Evolutionary conservation across 768 basidiomycete genomes (phyloP), one percentile per base, ranked within the genome.

Genomic region (Russula emetica): DNA sequence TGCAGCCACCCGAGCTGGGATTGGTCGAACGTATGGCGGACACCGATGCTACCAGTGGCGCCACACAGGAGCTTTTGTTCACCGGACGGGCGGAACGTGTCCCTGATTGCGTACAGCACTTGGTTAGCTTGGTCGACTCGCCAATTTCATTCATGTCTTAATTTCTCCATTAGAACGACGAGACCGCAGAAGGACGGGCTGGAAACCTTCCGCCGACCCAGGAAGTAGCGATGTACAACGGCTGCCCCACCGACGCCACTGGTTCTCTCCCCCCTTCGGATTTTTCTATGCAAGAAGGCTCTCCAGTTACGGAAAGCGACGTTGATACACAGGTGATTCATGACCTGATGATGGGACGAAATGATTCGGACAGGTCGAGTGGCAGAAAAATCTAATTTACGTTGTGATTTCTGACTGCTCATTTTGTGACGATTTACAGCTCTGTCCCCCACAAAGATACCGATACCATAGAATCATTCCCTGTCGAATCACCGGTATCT

Each of bases 301-400:
- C 67, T 28, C 32, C 58, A 40, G 47, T 59, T 55, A 24, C 54
- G 55, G 55, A 69, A 70, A 28, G 67, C 69, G 63, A 72, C 59
- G 68, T 78, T 36, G 76, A 79, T 63, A 81, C 79, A 0, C 76
- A 82, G 56, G 70, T 76, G 70, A 71, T 80, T 24, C 71, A 71
- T 54, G 71, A 76, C 55, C 67, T 72, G 14, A 55, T 76, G 22
- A 69, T 69, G 55, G 62, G 53, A 54, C 62, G 62, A 30, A 56
- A 59, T 50, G 67, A 64, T 51, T 45, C 32, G 18, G 44, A 50
- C 49, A 49, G 62, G 13, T 50, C 45, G 26, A 70, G 74, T 16
- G 82, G 83, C 42, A 70, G 72, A 10, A 80, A 67, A 85, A 81
- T 76, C 74, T 83, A 59, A 80, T 81, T 81, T 83, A 64, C 36